Base-by-base conservation (phyloP, 441 rosid genomes). In the Bocquillonia castaneifolia region DNA sequence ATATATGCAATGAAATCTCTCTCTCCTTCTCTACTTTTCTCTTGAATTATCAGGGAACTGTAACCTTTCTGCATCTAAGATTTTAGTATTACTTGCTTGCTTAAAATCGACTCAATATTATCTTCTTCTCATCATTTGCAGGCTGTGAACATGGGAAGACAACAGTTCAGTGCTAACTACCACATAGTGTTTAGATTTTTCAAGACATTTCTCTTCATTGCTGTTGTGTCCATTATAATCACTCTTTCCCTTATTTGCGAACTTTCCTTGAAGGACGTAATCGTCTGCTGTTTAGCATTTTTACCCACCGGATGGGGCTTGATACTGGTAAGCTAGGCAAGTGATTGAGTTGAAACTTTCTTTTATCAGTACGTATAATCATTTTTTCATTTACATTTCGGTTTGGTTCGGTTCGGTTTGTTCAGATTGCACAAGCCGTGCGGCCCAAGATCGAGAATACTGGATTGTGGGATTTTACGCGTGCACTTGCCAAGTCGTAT, bases 261-360 rank as follows among this genome's bases (percentile, higher is more conserved):
- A 67, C 78, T 94, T 10, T 94, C 97, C 3, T 53, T 72, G 62
- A 91, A 77, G 84, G 99, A 94, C 74, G 74, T 94, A 66, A 58
- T 90, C 0, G 89, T 91, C 59, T 91, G 97, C 81, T 81, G 89
- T 78, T 81, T 94, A 45, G 99, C 97, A 3, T 94, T 94, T 75
- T 66, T 91, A 76, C 99, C 99, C 5, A 94, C 99, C 0, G 99
- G 97, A 64, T 94, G 99, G 99, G 97, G 99, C 70, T 79, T 94
- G 68, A 81, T 91, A 79, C 67, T 94, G 97, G 99, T 94, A 84
- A 78, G 82, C 50, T 47, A 59, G n/a, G 14, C 0, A 28, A n/a
- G 42, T 22, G 12, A 17, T 29, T 56, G 32, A 7, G 15, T 10
- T n/a, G 22, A 29, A 29, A 29, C 10, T 9, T 5, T 58, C 5